A percentile compares a stretch with the other conserved stretches of the same genome.
phyloP scores from a whole-genome alignment of 2,329 filamentous ascomycete genomes.

The Lasiodiplodia citricola region DNA sequence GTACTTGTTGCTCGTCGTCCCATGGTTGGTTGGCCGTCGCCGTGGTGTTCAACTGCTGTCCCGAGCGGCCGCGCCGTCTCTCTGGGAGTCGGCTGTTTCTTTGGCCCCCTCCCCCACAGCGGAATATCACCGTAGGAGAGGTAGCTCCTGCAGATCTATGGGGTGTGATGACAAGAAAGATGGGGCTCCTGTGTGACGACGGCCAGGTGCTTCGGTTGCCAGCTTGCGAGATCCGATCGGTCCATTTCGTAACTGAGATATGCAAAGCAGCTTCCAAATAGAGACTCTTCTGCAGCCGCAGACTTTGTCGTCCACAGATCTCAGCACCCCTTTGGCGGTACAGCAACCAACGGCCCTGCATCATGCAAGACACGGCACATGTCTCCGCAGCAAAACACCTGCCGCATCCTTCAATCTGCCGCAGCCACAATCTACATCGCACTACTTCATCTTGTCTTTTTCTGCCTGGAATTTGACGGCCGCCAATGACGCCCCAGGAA shows the following conservation, averaged over 20 bases:
- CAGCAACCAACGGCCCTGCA: constrained; percentile 8
- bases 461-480: not conserved
- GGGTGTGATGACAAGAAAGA: not conserved
- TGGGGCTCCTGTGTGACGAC: constrained; percentile 5
- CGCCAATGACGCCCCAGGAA: constrained; percentile 4
- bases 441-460: not conserved
- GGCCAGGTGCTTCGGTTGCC: not conserved
- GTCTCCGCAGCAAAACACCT: not conserved
- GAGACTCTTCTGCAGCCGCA: not conserved
- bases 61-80: constrained; percentile 18
- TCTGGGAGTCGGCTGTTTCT: not conserved
- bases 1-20: constrained; percentile 1
- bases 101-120: not conserved
- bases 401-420: not conserved
- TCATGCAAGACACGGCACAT: constrained; percentile 16
- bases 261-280: not conserved
- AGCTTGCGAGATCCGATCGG: constrained; percentile 20
- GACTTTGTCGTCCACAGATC: not conserved
- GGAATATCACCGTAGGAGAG: constrained; percentile 1
- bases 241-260: not conserved
- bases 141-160: constrained; percentile 11
- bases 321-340: not conserved
- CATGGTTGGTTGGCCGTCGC: not conserved
- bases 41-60: constrained; percentile 7
- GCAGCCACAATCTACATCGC: constrained; percentile 3